Conservation (phyloP, 2,329 filamentous ascomycete genomes). For the Fusarium palustre region DNA sequence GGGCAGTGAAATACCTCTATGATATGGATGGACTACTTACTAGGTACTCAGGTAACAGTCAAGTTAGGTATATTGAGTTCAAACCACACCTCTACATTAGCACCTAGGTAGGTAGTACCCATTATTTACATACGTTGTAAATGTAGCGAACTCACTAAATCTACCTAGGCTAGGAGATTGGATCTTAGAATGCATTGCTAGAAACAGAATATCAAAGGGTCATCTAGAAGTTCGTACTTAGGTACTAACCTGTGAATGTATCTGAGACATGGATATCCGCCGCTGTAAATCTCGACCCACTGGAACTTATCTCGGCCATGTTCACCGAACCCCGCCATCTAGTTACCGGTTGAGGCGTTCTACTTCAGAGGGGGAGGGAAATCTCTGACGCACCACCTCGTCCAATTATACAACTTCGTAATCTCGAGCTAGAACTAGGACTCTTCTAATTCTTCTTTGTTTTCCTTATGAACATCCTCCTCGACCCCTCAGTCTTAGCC, state of each 20-base stretch:
- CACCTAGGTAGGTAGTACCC: no score
- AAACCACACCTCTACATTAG: background rate
- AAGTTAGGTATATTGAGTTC: background rate
- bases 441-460: background rate
- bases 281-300: background rate
- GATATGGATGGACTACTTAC: no score
- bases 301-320: constrained; percentile 1
- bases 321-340: constrained; percentile 41
- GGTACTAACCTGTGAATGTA: no score
- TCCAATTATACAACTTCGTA: constrained; percentile 1
- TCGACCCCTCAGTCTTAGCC: background rate
- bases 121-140: background rate
- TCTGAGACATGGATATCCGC: background rate
- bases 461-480: background rate
- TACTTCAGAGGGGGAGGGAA: constrained; percentile 25
- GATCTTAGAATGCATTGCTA: background rate
- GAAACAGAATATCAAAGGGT: background rate
- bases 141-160: background rate
- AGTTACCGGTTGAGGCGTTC: constrained; percentile 25
- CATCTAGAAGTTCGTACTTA: background rate
- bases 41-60: background rate
- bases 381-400: constrained; percentile 21
- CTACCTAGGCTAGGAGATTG: background rate
- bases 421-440: background rate
- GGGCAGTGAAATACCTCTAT: background rate